Conservation (phyloP, 805 yeast species). For the Hanseniaspora mollemarum region DNA sequence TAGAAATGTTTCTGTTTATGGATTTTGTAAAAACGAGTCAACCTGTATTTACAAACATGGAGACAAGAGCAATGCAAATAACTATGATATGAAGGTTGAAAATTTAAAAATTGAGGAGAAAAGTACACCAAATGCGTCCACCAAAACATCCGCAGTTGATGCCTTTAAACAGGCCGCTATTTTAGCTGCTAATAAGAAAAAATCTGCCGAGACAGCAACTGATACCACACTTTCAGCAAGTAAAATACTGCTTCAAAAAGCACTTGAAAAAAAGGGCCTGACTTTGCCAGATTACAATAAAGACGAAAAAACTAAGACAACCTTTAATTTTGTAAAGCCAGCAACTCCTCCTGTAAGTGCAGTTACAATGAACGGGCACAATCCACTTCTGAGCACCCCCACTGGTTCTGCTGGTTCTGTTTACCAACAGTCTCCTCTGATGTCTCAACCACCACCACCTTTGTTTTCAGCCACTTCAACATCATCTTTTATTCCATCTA, state of each 20-base stretch:
- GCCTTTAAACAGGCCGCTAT: constrained; percentile 43
- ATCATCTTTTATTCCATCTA: neutral
- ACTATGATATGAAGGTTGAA: neutral
- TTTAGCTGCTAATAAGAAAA: constrained; percentile 36
- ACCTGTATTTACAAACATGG: constrained; percentile 81
- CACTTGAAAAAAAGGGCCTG: constrained; percentile 6
- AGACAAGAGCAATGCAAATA: constrained; percentile 31
- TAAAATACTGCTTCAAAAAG: constrained; percentile 9
- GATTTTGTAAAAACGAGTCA: constrained; percentile 75
- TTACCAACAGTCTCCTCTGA: neutral
- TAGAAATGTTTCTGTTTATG: constrained; percentile 73
- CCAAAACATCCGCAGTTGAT: constrained; percentile 4
- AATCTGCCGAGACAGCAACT: neutral
- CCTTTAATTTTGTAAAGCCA: neutral
- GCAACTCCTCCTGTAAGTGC: neutral
- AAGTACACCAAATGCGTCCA: neutral
- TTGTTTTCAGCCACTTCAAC: neutral
- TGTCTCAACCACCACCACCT: neutral
- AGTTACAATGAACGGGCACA: neutral
- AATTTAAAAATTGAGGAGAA: constrained; percentile 15
- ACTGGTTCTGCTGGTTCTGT: neutral
- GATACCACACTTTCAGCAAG: neutral
- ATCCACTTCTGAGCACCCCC: neutral
- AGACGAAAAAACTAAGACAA: neutral
- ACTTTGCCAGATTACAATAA: constrained; percentile 1